These are phyloP conservation scores for Centrapalus pauciflorus DNA, from an alignment of 129 eudicot species.

Conservation along the genomic window DNA sequence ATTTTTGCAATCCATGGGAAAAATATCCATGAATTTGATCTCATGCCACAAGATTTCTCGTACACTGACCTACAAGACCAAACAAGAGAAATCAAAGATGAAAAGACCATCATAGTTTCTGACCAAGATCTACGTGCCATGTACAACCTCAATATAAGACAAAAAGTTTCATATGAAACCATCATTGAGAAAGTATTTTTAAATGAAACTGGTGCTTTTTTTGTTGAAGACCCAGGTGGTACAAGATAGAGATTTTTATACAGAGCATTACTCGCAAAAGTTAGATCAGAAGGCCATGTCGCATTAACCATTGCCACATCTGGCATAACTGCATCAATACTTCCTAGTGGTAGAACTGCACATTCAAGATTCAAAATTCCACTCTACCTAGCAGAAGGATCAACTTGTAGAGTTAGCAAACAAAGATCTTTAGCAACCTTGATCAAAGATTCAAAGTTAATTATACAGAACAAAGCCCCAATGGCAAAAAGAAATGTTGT, in stretches of 20 bases:
- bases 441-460: not conserved
- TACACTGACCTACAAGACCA: not conserved
- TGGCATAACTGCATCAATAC: too few relatives aligned
- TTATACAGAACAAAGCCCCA: conserved; percentile 24
- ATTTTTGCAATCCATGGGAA: not conserved
- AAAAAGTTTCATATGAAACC: not conserved
- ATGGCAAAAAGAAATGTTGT: conserved; percentile 12
- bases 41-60: not conserved
- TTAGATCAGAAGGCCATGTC: not conserved
- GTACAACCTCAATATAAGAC: not conserved
- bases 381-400: not conserved
- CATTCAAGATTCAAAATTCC: conserved; percentile 24
- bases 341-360: conserved; percentile 10
- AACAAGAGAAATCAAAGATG: not conserved
- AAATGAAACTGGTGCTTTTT: not conserved
- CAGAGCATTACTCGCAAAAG: not conserved
- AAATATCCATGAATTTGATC: not conserved
- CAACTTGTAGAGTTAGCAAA: not conserved
- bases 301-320: not conserved
- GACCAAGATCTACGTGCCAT: not conserved
- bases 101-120: not conserved
- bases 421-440: too few relatives aligned
- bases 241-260: not conserved
- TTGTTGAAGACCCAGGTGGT: not conserved
- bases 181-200: not conserved